These are phyloP conservation scores for Aspergillus calidoustus DNA, from an alignment of 2,329 filamentous ascomycete genomes.

Conservation along the genomic window DNA sequence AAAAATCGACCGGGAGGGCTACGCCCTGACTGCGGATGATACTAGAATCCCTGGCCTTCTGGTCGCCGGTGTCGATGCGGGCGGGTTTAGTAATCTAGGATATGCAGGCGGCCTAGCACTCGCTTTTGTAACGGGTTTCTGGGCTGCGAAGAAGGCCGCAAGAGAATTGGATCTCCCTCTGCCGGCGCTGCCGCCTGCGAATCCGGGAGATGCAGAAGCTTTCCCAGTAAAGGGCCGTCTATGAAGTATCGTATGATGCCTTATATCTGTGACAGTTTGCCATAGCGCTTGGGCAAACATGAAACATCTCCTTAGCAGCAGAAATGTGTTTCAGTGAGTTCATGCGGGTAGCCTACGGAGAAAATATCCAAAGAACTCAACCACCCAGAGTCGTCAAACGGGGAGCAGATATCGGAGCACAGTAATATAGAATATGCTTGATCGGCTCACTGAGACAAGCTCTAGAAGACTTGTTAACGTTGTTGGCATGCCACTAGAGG, in stretches of 20 bases:
- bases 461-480: too few species aligned
- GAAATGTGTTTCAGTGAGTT: too few species aligned
- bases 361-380: too few species aligned
- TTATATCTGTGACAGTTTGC: too few species aligned
- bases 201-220: constrained; percentile 15
- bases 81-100: constrained; percentile 32
- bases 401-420: too few species aligned
- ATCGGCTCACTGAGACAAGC: too few species aligned
- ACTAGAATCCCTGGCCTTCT: constrained; percentile 26
- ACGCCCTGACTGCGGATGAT: constrained; percentile 29
- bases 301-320: too few species aligned
- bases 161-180: constrained; percentile 23
- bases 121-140: constrained; percentile 34
- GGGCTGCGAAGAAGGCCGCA: constrained; percentile 28
- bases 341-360: too few species aligned
- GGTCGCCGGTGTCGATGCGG: constrained; percentile 33
- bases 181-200: constrained; percentile 26
- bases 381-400: too few species aligned
- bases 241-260: not conserved
- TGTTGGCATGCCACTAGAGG: too few species aligned
- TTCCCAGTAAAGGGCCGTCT: not conserved
- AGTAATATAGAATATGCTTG: too few species aligned
- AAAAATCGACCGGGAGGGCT: constrained; percentile 27
- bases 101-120: constrained; percentile 35
- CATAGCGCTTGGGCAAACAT: too few species aligned